Percentiles rank a stretch among this genome's conserved stretches.
These are phyloP conservation scores for Nymphaea colorata DNA, from an alignment of 164 flowering plant genomes.

Conservation along the genomic window DNA sequence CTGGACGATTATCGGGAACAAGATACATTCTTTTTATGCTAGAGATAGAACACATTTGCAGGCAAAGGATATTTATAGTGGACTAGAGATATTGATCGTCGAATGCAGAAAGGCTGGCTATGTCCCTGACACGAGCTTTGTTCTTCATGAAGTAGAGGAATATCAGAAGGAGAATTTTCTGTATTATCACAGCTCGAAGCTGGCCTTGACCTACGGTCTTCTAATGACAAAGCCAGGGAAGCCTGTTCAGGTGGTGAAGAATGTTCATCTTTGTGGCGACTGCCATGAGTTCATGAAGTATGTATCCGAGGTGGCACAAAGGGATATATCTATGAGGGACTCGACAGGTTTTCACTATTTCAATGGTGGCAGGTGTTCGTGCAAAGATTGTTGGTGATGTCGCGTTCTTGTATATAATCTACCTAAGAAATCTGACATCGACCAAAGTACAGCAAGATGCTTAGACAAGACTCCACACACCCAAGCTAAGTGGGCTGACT, in stretches of 20 bases:
- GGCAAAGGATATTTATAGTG: constrained; percentile 62
- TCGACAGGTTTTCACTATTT: constrained; percentile 76
- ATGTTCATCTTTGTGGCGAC: constrained; percentile 71
- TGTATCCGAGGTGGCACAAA: constrained; percentile 49
- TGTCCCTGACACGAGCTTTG: constrained; percentile 81
- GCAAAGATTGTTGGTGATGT: constrained; percentile 53
- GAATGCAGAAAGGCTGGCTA: constrained; percentile 82
- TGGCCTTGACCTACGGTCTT: constrained; percentile 71
- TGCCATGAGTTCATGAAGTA: constrained; percentile 75
- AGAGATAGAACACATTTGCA: constrained; percentile 71
- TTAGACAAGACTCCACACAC: too few species aligned
- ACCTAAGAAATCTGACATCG: too few species aligned
- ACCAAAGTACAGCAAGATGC: too few species aligned
- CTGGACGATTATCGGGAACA: constrained; percentile 55
- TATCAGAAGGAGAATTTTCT: constrained; percentile 74
- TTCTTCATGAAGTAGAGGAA: constrained; percentile 91
- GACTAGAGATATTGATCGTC: constrained; percentile 51
- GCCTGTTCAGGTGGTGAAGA: constrained; percentile 61
- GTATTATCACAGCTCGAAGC: constrained; percentile 75
- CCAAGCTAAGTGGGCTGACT: too few species aligned
- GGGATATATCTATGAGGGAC: constrained; percentile 64
- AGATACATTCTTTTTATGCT: constrained; percentile 55
- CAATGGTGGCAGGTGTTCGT: constrained; percentile 61
- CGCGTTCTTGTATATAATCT: too few species aligned
- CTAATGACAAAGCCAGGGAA: constrained; percentile 37